These are phyloP conservation scores for Musa beccarii DNA, from an alignment of 176 grass and related monocot genomes.

Conservation along the genomic window DNA sequence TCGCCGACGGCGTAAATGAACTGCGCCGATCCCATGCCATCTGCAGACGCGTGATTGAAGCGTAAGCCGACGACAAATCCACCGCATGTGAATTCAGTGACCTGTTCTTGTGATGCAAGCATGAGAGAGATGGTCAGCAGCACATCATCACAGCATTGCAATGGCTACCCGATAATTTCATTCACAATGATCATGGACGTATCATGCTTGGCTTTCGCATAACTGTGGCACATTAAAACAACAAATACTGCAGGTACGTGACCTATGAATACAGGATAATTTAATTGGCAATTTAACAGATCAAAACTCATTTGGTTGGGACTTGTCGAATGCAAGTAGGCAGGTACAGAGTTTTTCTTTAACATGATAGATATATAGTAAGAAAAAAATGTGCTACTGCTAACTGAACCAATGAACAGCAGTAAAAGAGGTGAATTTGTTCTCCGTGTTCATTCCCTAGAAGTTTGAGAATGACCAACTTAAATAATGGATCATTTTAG, in stretches of 20 bases:
- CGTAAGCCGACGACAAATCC: constrained; percentile 22
- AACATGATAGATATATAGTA: no score
- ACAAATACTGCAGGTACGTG: neutral
- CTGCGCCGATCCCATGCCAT: constrained; percentile 13
- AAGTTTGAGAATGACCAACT: no score
- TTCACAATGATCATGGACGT: neutral
- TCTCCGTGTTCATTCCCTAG: no score
- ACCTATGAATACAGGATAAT: no score
- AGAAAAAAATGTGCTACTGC: no score
- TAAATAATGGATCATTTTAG: neutral
- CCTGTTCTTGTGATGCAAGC: constrained; percentile 6
- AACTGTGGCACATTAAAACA: neutral
- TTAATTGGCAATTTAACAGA: no score
- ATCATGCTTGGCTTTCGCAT: neutral
- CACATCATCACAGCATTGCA: neutral
- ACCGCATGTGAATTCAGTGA: constrained; percentile 26
- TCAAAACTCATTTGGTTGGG: no score
- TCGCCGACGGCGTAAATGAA: neutral
- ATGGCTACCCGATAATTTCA: neutral
- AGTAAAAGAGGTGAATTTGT: no score
- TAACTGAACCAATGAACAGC: neutral
- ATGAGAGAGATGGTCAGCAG: neutral
- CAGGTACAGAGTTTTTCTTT: no score
- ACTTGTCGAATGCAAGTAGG: no score
- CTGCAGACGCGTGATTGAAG: constrained; percentile 4